Evolutionary conservation across 2,329 filamentous ascomycete genomes (phyloP).

Genomic region (Aspergillus brasiliensis): DNA sequence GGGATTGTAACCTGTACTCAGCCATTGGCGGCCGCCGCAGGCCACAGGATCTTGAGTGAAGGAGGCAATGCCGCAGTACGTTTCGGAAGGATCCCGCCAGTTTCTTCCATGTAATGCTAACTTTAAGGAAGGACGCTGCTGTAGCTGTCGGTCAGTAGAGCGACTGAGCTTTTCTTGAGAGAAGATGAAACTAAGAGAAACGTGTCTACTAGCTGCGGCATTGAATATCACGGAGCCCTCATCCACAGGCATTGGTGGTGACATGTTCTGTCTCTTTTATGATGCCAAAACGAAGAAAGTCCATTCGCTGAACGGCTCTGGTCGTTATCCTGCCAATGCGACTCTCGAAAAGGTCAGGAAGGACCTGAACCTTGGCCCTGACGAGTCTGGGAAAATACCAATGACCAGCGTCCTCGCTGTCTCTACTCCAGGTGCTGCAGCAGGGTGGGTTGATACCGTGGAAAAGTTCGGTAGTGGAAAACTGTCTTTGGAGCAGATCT

Average conservation of each 20-base stretch:
- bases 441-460: slow-evolving; percentile 89
- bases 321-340: slow-evolving; percentile 71
- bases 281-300: slow-evolving; percentile 80
- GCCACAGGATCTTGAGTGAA: slow-evolving; percentile 77
- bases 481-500: slow-evolving; percentile 72
- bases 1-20: slow-evolving; percentile 91
- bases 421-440: slow-evolving; percentile 86
- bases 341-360: slow-evolving; percentile 71
- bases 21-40: slow-evolving; percentile 84
- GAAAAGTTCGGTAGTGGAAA: slow-evolving; percentile 89
- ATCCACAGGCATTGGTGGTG: slow-evolving; percentile 92
- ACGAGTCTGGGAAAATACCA: slow-evolving; percentile 65
- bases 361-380: slow-evolving; percentile 67
- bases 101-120: neutral
- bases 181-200: neutral
- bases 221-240: slow-evolving; percentile 92
- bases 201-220: slow-evolving; percentile 66
- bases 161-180: neutral
- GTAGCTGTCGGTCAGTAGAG: slow-evolving; percentile 74
- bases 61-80: slow-evolving; percentile 92
- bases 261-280: slow-evolving; percentile 96
- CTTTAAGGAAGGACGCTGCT: slow-evolving; percentile 74
- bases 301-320: slow-evolving; percentile 87
- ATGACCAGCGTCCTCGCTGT: slow-evolving; percentile 76
- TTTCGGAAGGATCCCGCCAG: slow-evolving; percentile 18